Evolutionary conservation across 345 rosid genomes (phyloP).

Genomic region (Camelina laxa): DNA sequence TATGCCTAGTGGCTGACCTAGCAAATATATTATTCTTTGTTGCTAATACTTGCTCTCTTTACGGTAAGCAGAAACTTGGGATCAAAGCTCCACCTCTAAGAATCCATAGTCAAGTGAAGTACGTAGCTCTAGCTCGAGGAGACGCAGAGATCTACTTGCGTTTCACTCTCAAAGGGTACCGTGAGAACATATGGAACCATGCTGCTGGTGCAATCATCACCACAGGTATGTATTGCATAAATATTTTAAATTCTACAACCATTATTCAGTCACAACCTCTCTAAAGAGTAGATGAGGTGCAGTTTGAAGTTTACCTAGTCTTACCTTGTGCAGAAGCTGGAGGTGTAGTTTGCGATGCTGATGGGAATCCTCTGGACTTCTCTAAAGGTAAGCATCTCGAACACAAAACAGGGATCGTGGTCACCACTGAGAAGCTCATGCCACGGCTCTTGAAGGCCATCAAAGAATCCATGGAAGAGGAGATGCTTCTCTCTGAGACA

Average conservation of each 20-base stretch:
- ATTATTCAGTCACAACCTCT: neutral
- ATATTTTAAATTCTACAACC: neutral
- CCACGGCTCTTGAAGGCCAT: constrained; percentile 73
- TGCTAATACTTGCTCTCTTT: constrained; percentile 5
- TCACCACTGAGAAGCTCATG: constrained; percentile 71
- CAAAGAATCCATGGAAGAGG: constrained; percentile 58
- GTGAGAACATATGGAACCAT: constrained; percentile 90
- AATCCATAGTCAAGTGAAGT: constrained; percentile 90
- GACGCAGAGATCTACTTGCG: constrained; percentile 88
- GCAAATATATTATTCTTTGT: neutral
- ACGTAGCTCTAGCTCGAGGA: constrained; percentile 80
- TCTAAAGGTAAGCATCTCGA: constrained; percentile 67
- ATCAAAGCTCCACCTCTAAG: constrained; percentile 76
- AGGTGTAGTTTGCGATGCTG: constrained; percentile 66
- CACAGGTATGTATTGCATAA: constrained; percentile 52
- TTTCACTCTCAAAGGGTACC: constrained; percentile 74
- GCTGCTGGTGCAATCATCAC: constrained; percentile 88
- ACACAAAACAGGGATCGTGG: constrained; percentile 63
- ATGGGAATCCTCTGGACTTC: constrained; percentile 73
- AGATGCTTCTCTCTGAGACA: constrained; percentile 41
- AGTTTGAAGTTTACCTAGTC: neutral
- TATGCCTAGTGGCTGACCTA: neutral
- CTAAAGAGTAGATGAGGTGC: no score
- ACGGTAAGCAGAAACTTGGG: constrained; percentile 70
- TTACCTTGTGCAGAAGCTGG: constrained; percentile 71